Conservation (phyloP, 805 yeast genomes). For the Candida chauliodis region DNA sequence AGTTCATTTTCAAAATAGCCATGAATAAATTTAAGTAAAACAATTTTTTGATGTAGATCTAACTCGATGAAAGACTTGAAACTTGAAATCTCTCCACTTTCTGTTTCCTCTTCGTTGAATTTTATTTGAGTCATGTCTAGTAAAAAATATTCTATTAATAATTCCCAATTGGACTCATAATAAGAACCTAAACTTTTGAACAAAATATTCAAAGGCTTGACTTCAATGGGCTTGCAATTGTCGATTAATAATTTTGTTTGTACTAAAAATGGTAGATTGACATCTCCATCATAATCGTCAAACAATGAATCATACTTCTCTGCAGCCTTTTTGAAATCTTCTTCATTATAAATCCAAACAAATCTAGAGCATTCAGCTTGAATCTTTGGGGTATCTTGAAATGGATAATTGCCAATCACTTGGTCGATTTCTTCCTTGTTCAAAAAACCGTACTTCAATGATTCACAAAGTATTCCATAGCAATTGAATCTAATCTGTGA, state of each 20-base stretch:
- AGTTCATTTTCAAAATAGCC: slow-evolving; percentile 37
- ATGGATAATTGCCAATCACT: slow-evolving; percentile 16
- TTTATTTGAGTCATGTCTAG: slow-evolving; percentile 41
- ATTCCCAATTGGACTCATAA: slow-evolving; percentile 34
- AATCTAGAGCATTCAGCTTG: slow-evolving; percentile 53
- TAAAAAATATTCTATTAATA: slow-evolving; percentile 37
- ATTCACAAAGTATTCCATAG: slow-evolving; percentile 49
- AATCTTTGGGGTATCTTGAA: slow-evolving; percentile 19
- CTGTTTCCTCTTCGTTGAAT: slow-evolving; percentile 13
- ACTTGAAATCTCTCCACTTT: slow-evolving; percentile 15
- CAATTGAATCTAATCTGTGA: slow-evolving; percentile 50
- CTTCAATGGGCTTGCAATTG: not conserved
- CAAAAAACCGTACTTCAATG: slow-evolving; percentile 59
- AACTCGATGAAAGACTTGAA: slow-evolving; percentile 29
- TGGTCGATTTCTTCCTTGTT: slow-evolving; percentile 52
- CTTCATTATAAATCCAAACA: slow-evolving; percentile 41
- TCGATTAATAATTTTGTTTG: slow-evolving; percentile 11
- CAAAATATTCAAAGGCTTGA: slow-evolving; percentile 23
- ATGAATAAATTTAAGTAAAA: slow-evolving; percentile 34
- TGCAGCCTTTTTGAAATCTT: slow-evolving; percentile 19
- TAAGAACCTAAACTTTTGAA: slow-evolving; percentile 28
- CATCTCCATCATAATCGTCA: not conserved
- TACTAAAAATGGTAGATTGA: slow-evolving; percentile 7
- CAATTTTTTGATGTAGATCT: slow-evolving; percentile 16
- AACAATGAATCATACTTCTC: slow-evolving; percentile 12